phyloP scores from a whole-genome alignment of 1,139 yeast species.

The Yarrowia galli region DNA sequence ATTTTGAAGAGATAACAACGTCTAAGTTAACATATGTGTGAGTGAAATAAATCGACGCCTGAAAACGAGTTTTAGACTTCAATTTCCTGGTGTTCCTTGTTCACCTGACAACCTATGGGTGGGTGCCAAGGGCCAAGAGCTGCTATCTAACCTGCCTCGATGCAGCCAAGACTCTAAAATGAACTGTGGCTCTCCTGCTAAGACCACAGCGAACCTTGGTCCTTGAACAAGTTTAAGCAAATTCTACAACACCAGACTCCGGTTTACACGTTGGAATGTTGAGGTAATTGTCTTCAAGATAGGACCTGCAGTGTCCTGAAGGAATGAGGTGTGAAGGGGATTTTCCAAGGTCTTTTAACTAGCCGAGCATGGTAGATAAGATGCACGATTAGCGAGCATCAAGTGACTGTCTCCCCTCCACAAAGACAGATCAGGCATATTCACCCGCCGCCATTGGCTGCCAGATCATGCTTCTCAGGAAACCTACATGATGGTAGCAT shows the following conservation, averaged over 20 bases:
- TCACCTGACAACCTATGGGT: too few relatives aligned
- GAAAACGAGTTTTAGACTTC: neutral
- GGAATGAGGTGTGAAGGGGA: slow-evolving; percentile 2
- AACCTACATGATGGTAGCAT: slow-evolving; percentile 7
- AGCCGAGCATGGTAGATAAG: neutral
- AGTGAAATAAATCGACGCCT: neutral
- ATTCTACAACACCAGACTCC: neutral
- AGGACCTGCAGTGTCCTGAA: slow-evolving; percentile 9
- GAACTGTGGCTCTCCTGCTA: slow-evolving; percentile 14
- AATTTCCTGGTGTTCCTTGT: neutral
- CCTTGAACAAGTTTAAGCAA: neutral
- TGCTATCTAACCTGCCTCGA: slow-evolving; percentile 2
- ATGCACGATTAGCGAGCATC: slow-evolving; percentile 1
- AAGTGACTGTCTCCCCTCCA: neutral
- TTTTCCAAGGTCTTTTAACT: slow-evolving; percentile 1
- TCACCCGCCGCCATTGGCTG: slow-evolving; percentile 1
- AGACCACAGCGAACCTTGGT: neutral
- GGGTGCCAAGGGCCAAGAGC: slow-evolving; percentile 18
- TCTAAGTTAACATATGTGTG: neutral
- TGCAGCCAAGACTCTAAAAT: slow-evolving; percentile 31
- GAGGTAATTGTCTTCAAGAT: slow-evolving; percentile 15
- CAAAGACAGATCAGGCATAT: neutral
- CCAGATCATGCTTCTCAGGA: slow-evolving; percentile 9
- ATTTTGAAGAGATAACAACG: slow-evolving; percentile 5
- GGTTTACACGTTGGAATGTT: slow-evolving; percentile 13